Conservation (phyloP, 306 rosid genomes). For the Clitoria ternatea region DNA sequence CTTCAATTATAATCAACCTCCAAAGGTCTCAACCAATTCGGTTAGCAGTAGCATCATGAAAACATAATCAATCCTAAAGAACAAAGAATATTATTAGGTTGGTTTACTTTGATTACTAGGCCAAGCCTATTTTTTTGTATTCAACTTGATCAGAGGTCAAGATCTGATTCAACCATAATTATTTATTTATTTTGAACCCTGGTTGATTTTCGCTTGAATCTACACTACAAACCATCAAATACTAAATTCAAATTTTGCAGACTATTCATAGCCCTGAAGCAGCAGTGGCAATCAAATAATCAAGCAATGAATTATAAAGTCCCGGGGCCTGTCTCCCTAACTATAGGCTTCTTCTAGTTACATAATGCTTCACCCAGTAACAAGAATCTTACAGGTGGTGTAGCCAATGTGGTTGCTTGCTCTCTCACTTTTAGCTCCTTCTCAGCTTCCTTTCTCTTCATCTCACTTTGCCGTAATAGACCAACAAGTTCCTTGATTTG, state of each 20-base stretch:
- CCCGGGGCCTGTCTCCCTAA: background rate
- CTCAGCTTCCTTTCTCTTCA: conserved; percentile 86
- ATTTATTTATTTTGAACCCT: background rate
- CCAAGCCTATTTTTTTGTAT: conserved; percentile 5
- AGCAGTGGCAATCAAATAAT: background rate
- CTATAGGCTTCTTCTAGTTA: background rate
- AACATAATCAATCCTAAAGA: background rate
- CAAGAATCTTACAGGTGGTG: conserved; percentile 64
- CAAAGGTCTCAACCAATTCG: background rate
- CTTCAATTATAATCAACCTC: background rate
- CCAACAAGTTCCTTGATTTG: conserved; percentile 96
- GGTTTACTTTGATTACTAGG: background rate
- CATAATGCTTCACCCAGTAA: conserved; percentile 14
- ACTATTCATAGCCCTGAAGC: background rate
- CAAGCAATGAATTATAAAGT: background rate
- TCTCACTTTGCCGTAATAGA: conserved; percentile 91
- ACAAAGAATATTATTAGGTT: conserved; percentile 3
- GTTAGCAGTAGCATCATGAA: background rate
- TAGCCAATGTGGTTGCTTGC: conserved; percentile 72
- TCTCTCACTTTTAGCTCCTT: conserved; percentile 91
- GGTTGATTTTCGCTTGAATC: background rate
- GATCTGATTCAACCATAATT: background rate
- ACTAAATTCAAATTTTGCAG: conserved; percentile 2
- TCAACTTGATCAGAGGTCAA: background rate
- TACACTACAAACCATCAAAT: conserved; percentile 7